These are phyloP conservation scores for Phytophthora pseudosyringae DNA, from an alignment of 352 stramenopile species.

Conservation along the genomic window DNA sequence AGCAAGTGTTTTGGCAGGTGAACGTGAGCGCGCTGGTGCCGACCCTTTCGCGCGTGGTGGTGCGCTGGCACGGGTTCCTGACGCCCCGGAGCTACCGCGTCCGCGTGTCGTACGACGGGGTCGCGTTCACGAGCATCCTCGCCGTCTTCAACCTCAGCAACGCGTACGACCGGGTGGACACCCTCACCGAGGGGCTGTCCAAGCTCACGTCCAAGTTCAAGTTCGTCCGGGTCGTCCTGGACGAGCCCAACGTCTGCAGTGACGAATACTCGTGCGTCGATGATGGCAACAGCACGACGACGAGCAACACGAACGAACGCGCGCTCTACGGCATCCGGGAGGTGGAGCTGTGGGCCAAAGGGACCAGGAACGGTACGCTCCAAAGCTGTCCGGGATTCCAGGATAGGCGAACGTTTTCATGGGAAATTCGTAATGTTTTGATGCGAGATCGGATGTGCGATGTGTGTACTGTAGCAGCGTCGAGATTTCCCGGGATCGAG, in stretches of 20 bases:
- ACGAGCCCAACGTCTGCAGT: constrained; percentile 54
- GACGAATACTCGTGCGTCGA: constrained; percentile 49
- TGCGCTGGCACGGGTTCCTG: constrained; percentile 82
- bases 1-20: constrained; percentile 76
- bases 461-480: constrained; percentile 21
- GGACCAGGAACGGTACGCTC: constrained; percentile 52
- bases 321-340: constrained; percentile 82
- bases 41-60: constrained; percentile 59
- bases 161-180: constrained; percentile 76
- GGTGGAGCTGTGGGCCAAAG: constrained; percentile 74
- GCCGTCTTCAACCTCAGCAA: constrained; percentile 47
- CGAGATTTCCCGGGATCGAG: constrained; percentile 1
- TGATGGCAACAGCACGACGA: constrained; percentile 26
- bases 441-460: constrained; percentile 17
- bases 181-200: constrained; percentile 51
- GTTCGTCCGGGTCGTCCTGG: constrained; percentile 63
- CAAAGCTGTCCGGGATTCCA: neutral
- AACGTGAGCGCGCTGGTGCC: constrained; percentile 65
- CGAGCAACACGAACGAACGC: constrained; percentile 54
- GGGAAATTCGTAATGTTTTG: constrained; percentile 10
- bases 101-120: constrained; percentile 64
- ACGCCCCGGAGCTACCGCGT: constrained; percentile 61
- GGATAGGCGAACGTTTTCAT: constrained; percentile 5
- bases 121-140: constrained; percentile 67
- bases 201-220: constrained; percentile 54